phyloP scores from a whole-genome alignment of 768 basidiomycete species.

The Polyporus arcularius region DNA sequence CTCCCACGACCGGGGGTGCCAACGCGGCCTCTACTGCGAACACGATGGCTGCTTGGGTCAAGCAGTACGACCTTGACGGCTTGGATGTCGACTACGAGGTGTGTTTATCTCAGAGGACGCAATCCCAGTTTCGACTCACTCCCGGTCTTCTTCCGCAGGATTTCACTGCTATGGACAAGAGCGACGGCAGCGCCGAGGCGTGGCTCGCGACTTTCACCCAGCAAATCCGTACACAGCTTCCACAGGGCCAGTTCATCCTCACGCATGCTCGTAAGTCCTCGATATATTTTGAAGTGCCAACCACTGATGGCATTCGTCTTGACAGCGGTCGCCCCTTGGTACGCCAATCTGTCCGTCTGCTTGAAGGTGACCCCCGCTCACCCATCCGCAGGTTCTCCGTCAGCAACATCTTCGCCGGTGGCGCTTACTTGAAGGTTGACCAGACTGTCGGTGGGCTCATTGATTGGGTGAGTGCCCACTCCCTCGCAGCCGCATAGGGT shows the following conservation, averaged over 20 bases:
- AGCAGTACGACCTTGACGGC: constrained; percentile 60
- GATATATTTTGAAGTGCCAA: background rate
- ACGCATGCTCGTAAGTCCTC: constrained; percentile 52
- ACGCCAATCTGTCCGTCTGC: constrained; percentile 28
- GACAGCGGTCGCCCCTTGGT: constrained; percentile 49
- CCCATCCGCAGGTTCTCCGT: constrained; percentile 33
- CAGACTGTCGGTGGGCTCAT: constrained; percentile 54
- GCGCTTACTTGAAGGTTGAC: constrained; percentile 60
- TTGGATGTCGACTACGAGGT: constrained; percentile 76
- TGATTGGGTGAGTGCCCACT: constrained; percentile 49
- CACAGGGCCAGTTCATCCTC: constrained; percentile 48
- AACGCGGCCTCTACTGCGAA: constrained; percentile 65
- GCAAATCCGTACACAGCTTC: constrained; percentile 50
- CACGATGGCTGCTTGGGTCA: constrained; percentile 66
- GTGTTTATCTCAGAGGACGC: constrained; percentile 21
- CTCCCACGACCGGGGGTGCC: constrained; percentile 56
- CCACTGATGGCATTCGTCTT: background rate
- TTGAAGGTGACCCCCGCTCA: background rate
- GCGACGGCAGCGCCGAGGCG: constrained; percentile 37
- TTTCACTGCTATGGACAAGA: constrained; percentile 32
- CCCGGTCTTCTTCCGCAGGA: constrained; percentile 32
- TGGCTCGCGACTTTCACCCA: constrained; percentile 57
- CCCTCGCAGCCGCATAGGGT: background rate
- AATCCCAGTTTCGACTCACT: background rate
- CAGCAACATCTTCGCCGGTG: constrained; percentile 30